Percentiles rank a stretch among this genome's conserved stretches.
Evolutionary conservation across 2,329 filamentous ascomycete species (phyloP).

Genomic region (Ambrosiella beaveri): DNA sequence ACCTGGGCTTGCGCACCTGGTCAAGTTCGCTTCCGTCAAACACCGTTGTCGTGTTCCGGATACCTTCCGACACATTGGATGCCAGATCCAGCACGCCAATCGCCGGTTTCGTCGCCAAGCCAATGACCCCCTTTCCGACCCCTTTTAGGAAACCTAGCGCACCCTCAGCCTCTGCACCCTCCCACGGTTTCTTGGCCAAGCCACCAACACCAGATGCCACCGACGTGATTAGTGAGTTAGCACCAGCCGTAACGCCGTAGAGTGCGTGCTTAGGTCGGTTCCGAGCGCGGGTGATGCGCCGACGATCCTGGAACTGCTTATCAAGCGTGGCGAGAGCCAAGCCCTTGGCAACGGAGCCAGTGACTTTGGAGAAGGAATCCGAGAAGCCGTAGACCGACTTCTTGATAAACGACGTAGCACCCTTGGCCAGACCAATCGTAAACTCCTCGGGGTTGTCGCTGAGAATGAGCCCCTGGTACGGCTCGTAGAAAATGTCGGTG

Average conservation of each 20-base stretch:
- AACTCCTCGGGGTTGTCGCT: constrained; percentile 91
- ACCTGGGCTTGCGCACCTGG: constrained; percentile 80
- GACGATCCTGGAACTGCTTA: constrained; percentile 94
- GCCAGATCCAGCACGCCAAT: constrained; percentile 95
- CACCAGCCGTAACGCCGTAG: constrained; percentile 87
- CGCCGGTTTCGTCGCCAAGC: constrained; percentile 89
- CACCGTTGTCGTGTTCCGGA: constrained; percentile 95
- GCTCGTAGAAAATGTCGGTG: constrained; percentile 97
- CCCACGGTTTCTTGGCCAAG: constrained; percentile 78
- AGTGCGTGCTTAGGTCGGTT: constrained; percentile 95
- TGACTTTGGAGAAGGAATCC: constrained; percentile 95
- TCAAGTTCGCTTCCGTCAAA: constrained; percentile 92
- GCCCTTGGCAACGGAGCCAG: constrained; percentile 91
- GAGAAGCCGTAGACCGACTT: constrained; percentile 96
- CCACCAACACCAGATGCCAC: constrained; percentile 88
- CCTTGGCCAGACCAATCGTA: constrained; percentile 87
- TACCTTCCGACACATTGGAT: constrained; percentile 90
- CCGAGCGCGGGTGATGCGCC: constrained; percentile 79
- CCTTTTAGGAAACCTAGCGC: constrained; percentile 92
- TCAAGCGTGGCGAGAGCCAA: constrained; percentile 88
- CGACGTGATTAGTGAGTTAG: constrained; percentile 85
- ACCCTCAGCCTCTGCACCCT: constrained; percentile 91
- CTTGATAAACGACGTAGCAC: constrained; percentile 92
- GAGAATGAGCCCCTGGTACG: constrained; percentile 93
- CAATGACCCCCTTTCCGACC: constrained; percentile 84